A percentile compares a stretch with the other conserved stretches of the same genome.
Evolutionary conservation across 2,329 filamentous ascomycete genomes (phyloP).

Genomic region (Penicillium freii): DNA sequence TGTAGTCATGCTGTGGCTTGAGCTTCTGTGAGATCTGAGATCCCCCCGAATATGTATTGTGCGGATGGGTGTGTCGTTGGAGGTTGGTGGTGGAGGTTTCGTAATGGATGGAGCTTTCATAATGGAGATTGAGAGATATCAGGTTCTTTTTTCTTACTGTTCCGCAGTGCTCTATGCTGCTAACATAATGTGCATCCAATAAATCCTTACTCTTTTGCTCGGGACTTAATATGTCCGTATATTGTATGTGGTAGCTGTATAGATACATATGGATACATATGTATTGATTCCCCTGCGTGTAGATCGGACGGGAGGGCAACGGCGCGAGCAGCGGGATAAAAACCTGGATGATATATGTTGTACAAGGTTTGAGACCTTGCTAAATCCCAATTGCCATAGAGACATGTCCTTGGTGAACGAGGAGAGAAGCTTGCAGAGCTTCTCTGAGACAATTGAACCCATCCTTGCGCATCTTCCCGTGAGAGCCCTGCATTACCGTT

Average conservation of each 20-base stretch:
- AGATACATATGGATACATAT: not conserved
- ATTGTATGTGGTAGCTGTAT: not conserved
- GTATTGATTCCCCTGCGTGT: not conserved
- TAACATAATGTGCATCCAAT: not conserved
- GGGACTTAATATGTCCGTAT: not conserved
- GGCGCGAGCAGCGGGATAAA: not conserved
- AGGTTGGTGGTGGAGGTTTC: not conserved
- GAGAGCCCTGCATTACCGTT: conserved; percentile 2
- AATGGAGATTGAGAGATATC: not conserved
- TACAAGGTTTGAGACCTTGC: conserved; percentile 1
- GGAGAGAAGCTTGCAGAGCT: not conserved
- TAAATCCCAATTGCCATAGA: not conserved
- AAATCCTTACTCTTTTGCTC: not conserved
- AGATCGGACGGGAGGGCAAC: not conserved
- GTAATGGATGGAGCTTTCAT: not conserved
- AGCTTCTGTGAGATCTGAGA: not conserved
- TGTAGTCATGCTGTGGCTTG: conserved; percentile 16
- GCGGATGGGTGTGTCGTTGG: not conserved
- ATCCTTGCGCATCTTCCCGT: conserved; percentile 4
- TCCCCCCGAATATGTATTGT: not conserved
- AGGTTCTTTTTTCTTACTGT: not conserved
- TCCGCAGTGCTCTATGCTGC: not conserved
- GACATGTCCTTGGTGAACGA: not conserved
- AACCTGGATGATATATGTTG: not conserved
- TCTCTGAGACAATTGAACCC: conserved; percentile 2